These are phyloP conservation scores for Pythium phragmiticola DNA, from an alignment of 352 stramenopile genomes.

Conservation along the genomic window DNA sequence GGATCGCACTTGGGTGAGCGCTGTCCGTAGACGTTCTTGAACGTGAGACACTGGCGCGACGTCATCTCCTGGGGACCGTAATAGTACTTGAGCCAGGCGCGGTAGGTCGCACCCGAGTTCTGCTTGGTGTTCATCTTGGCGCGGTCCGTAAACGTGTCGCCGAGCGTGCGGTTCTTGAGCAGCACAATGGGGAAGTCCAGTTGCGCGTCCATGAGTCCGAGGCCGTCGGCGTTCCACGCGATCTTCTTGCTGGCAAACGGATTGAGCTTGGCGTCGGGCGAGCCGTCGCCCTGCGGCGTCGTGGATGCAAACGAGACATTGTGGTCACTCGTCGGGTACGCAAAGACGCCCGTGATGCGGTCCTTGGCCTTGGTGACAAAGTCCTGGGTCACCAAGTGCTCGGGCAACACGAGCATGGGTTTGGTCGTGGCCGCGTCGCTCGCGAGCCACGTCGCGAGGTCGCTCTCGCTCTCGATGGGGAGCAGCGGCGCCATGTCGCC, in stretches of 20 bases:
- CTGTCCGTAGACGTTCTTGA: constrained; percentile 73
- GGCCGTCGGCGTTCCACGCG: constrained; percentile 65
- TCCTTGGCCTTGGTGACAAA: constrained; percentile 28
- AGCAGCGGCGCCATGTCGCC: constrained; percentile 58
- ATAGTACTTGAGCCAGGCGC: constrained; percentile 83
- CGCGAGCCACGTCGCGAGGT: constrained; percentile 46
- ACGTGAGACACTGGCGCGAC: constrained; percentile 67
- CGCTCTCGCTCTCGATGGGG: constrained; percentile 39
- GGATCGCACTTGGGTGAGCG: constrained; percentile 68
- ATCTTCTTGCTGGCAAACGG: constrained; percentile 56
- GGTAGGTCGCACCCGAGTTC: constrained; percentile 53
- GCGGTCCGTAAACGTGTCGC: constrained; percentile 45
- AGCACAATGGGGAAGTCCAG: constrained; percentile 72
- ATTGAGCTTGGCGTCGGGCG: constrained; percentile 64
- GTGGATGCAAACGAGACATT: constrained; percentile 54
- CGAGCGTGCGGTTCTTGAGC: constrained; percentile 41
- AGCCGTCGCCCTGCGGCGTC: constrained; percentile 63
- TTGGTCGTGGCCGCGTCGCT: constrained; percentile 31
- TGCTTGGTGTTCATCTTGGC: constrained; percentile 57
- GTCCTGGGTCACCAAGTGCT: constrained; percentile 50
- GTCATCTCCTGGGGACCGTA: constrained; percentile 75
- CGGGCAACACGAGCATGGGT: constrained; percentile 66
- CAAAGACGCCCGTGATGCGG: constrained; percentile 57
- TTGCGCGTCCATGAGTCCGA: constrained; percentile 37
- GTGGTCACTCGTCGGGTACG: constrained; percentile 39